Evolutionary conservation across 2,329 filamentous ascomycete genomes (phyloP), one percentile per base, ranked within the genome.

Genomic region (Aspergillus sp.): DNA sequence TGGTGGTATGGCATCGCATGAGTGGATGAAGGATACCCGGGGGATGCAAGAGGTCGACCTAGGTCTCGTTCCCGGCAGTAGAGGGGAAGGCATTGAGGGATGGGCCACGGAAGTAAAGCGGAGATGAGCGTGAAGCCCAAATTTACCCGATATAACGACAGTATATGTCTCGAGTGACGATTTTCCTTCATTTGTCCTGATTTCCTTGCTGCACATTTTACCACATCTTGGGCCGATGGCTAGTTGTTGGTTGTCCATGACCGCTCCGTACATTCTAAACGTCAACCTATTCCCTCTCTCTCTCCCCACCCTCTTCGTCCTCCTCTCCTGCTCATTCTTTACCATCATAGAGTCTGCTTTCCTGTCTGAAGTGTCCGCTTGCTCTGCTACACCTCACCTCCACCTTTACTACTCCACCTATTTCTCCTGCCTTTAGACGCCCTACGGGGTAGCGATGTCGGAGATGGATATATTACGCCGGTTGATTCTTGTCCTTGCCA

Each of bases 31-130:
- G 60, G 89, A 92, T 64, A 93, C 93, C 3, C 88, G 89, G 34
- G 93, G 93, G 7, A 98, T 99, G 93, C 88, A 93, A 67, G 84
- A 83, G 11, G 77, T 93, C 55, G 87, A 85, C 71, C 82, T 97
- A 60, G 85, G 89, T 15, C 81, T 97, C 32, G 79, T 86, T 48
- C 89, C 96, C 1, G 92, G 92, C 6, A 91, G 88, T 62, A 87
- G 86, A 57, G 93, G 93, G 1, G 93, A 97, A 57, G 93, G 91
- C 0, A 98, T 98, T 69, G 91, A 96, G 55, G 93, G 93, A 3
- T 98, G 93, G 93, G 87, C 91, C 8, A 87, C 82, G 41, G 93
- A 98, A 79, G 84, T 96, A 68, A 93, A 95, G 81, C 89, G 88
- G 79, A 85, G 89, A 78, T 92, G 56, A 57, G 49, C 42, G 20